These are phyloP conservation scores for Tympanopsis confertula DNA, from an alignment of 2,329 filamentous ascomycete genomes.

Conservation along the genomic window DNA sequence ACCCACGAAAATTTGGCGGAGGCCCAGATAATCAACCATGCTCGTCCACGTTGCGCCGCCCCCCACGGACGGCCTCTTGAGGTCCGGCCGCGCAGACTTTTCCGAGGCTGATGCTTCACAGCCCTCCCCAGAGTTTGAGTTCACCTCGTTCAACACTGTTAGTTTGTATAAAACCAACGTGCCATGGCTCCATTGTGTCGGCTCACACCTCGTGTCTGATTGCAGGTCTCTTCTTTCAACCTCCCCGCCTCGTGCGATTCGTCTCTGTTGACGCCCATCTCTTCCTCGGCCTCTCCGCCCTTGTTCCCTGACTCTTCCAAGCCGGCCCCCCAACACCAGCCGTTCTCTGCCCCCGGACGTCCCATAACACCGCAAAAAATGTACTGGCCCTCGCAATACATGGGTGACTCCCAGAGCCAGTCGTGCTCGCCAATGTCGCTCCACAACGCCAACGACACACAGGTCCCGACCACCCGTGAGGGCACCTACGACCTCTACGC, in stretches of 20 bases:
- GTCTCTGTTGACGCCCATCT: conserved; percentile 12
- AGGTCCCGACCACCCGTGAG: background rate
- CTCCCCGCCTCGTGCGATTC: conserved; percentile 11
- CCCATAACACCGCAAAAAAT: background rate
- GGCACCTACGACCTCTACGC: background rate
- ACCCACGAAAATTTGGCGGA: background rate
- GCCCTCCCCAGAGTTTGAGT: background rate
- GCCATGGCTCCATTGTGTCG: no score
- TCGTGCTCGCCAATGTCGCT: background rate
- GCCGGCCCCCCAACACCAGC: background rate
- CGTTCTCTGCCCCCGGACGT: background rate
- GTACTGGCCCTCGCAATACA: background rate
- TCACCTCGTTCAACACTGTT: background rate
- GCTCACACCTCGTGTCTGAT: no score
- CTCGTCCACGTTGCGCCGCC: background rate
- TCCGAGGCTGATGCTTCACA: background rate
- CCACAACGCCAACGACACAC: no score
- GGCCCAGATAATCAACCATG: background rate
- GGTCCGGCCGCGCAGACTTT: background rate
- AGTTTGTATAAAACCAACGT: no score
- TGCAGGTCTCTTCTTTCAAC: conserved; percentile 15
- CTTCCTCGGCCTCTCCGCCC: conserved; percentile 9
- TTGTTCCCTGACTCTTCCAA: conserved; percentile 1
- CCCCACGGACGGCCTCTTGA: background rate
- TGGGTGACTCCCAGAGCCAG: background rate